phyloP scores from a whole-genome alignment of 2,329 filamentous ascomycete genomes.

The Corniculantispora saksenae region DNA sequence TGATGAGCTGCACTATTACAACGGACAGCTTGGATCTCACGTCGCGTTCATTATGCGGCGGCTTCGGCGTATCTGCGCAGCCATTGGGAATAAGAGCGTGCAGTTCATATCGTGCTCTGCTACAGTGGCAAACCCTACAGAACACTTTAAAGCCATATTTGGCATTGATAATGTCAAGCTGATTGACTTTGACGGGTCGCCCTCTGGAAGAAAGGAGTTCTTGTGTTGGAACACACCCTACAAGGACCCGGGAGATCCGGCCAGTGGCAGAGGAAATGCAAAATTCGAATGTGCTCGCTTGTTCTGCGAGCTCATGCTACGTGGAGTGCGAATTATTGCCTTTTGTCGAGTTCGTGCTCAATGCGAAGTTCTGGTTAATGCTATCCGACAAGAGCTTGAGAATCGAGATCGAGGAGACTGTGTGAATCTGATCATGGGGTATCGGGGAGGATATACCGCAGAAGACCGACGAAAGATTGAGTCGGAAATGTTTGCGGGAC shows the following conservation, averaged over 20 bases:
- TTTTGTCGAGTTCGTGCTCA: slow-evolving; percentile 88
- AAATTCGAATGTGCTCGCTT: slow-evolving; percentile 84
- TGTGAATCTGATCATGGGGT: slow-evolving; percentile 83
- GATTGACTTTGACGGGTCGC: slow-evolving; percentile 89
- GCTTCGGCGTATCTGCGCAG: slow-evolving; percentile 82
- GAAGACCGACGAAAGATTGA: slow-evolving; percentile 89
- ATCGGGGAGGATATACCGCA: slow-evolving; percentile 90
- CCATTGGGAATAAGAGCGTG: slow-evolving; percentile 80
- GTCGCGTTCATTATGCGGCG: slow-evolving; percentile 94
- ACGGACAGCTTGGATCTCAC: slow-evolving; percentile 90
- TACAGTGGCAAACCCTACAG: slow-evolving; percentile 87
- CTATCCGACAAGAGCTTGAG: slow-evolving; percentile 76
- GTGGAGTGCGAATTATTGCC: slow-evolving; percentile 88
- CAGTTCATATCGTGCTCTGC: slow-evolving; percentile 96
- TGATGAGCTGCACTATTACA: slow-evolving; percentile 93
- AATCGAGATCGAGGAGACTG: slow-evolving; percentile 74
- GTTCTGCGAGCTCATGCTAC: slow-evolving; percentile 84
- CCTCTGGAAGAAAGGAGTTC: slow-evolving; percentile 87
- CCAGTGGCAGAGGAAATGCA: slow-evolving; percentile 80
- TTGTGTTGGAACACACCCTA: slow-evolving; percentile 97
- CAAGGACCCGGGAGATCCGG: slow-evolving; percentile 83
- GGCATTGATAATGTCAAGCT: slow-evolving; percentile 79
- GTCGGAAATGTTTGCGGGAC: slow-evolving; percentile 94
- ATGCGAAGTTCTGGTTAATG: slow-evolving; percentile 80
- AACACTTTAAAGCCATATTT: slow-evolving; percentile 94